Evolutionary conservation across 495 filamentous ascomycete genomes (phyloP), one percentile per base, ranked within the genome.

Genomic region (Gamarada debralockiae): DNA sequence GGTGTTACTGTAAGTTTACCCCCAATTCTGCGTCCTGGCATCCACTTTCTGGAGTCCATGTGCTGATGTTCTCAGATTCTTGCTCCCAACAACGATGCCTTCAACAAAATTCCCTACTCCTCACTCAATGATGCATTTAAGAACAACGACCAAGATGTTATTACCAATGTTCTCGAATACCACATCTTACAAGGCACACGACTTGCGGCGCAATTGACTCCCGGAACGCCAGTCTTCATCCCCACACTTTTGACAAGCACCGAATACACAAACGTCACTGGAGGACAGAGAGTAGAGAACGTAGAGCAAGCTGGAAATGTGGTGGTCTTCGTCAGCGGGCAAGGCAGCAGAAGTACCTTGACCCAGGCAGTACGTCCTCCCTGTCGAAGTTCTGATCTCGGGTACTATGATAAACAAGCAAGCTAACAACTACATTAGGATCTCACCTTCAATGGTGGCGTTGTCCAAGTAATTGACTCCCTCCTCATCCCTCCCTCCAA

Each of bases 381-480:
- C n/a, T n/a, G n/a, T n/a, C n/a, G n/a, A n/a, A n/a, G n/a, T n/a
- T 25, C 15, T 25, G 15, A n/a, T 27, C 18, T 44, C 6, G 10
- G 20, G 42, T 15, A 22, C 20, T 9, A 57, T 4, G 40, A 23
- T 22, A 4, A 33, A 29, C 2, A n/a, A 40, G 17, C 34, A 27
- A 25, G 17, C 45, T 49, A 15, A 29, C 24, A n/a, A 21, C 24
- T 17, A 8, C 41, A 31, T 41, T 29, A 61, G 58, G 76, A 89
- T 62, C 57, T 83, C 38, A 71, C 73, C 53, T 89, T 86, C 67
- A 73, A 70, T 29, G 76, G 80, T 15, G 86, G 86, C 33, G 73
- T 82, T 1, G 69, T 87, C 25, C 85, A 90, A 62, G 66, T 89
- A 39, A 78, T 90, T 59, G 77, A 88, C 64, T 64, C 55, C 6